Conservation (phyloP, 148 eudicot genomes). For the Mesembryanthemum crystallinum region DNA sequence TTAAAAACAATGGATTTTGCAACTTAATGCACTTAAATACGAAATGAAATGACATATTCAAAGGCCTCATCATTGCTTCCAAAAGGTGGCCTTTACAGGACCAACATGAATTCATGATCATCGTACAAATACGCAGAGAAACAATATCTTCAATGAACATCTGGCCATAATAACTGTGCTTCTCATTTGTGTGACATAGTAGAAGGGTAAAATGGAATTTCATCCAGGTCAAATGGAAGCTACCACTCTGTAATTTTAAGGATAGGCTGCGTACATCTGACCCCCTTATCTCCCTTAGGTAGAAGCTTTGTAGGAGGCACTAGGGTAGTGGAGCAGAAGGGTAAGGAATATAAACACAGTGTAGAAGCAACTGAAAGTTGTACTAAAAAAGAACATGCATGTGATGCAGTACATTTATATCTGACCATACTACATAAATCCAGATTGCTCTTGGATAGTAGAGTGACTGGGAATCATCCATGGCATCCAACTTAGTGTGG, state of each 20-base stretch:
- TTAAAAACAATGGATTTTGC: background rate
- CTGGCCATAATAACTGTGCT: background rate
- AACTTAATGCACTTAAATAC: constrained; percentile 5
- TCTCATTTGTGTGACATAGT: background rate
- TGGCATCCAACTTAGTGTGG: background rate
- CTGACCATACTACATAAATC: background rate
- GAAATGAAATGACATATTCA: background rate
- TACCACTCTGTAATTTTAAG: background rate
- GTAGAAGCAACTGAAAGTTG: background rate
- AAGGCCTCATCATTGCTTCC: background rate
- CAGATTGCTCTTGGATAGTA: background rate
- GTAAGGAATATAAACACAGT: background rate
- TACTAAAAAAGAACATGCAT: background rate
- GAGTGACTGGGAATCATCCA: background rate
- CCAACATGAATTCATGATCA: background rate
- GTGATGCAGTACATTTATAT: background rate
- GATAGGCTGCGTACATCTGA: background rate
- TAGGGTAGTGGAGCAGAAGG: background rate
- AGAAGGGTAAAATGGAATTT: background rate
- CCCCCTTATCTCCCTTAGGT: background rate
- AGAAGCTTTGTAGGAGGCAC: background rate
- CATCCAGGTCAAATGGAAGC: background rate
- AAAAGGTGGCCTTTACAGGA: background rate
- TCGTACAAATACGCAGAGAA: background rate
- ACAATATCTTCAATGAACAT: background rate